These are phyloP conservation scores for Litsea cubeba DNA, from an alignment of 164 flowering plant species.

Conservation along the genomic window DNA sequence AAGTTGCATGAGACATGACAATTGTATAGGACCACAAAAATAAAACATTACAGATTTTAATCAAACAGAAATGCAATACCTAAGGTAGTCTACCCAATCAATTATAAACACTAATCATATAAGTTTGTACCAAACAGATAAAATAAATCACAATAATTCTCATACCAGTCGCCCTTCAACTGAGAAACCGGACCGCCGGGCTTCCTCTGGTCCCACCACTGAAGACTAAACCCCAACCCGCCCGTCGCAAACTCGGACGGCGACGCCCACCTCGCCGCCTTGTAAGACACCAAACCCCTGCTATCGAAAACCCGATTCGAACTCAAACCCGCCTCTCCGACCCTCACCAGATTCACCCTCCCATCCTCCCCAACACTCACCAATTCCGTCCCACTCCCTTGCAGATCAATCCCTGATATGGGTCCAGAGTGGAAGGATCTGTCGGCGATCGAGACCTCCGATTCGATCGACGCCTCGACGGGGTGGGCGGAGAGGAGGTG, in stretches of 20 bases:
- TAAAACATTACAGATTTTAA: too few relatives aligned
- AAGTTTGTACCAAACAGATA: too few relatives aligned
- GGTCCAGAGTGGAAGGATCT: slow-evolving; percentile 46
- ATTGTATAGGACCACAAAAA: too few relatives aligned
- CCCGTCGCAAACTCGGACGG: slow-evolving; percentile 85
- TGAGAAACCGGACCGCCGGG: slow-evolving; percentile 65
- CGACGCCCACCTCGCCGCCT: slow-evolving; percentile 77
- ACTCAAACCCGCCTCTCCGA: slow-evolving; percentile 30
- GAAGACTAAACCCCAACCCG: slow-evolving; percentile 68
- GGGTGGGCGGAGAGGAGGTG: slow-evolving; percentile 38
- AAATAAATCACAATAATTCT: background rate
- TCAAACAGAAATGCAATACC: too few relatives aligned
- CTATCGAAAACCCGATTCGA: slow-evolving; percentile 51
- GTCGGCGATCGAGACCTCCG: slow-evolving; percentile 34
- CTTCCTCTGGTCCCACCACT: slow-evolving; percentile 93
- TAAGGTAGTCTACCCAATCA: too few relatives aligned
- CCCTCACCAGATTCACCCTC: slow-evolving; percentile 59
- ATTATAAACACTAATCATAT: too few relatives aligned
- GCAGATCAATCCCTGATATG: slow-evolving; percentile 51
- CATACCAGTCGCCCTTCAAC: slow-evolving; percentile 70
- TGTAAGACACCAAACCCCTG: slow-evolving; percentile 64
- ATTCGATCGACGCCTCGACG: slow-evolving; percentile 24
- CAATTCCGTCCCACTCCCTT: slow-evolving; percentile 47
- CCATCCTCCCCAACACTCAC: slow-evolving; percentile 80
- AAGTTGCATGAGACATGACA: too few relatives aligned